Evolutionary conservation across 2,329 filamentous ascomycete genomes (phyloP), one percentile per base, ranked within the genome.

Genomic region (Curvularia lunata): DNA sequence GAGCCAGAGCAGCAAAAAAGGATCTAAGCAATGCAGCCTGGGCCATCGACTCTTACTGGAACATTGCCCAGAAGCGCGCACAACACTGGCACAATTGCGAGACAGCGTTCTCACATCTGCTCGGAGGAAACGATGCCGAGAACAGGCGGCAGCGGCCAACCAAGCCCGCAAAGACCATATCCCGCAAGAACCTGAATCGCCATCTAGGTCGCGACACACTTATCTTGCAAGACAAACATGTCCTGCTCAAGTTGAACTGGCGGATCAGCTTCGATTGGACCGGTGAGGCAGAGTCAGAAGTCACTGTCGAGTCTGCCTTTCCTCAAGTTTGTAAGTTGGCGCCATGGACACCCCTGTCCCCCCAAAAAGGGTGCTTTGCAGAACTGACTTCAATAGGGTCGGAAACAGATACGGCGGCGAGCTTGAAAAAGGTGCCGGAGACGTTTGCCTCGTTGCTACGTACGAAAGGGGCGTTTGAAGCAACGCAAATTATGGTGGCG

Each of bases 261-360:
- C 79, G 75, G 46, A 86, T 90, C 42, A 75, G 76, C 1, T 90
- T 91, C 67, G 88, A 91, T 72, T 91, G 88, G 88, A 88, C 88
- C 0, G 89, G 89, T 5, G 89, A 91, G 69, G 88, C 86, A 4
- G 83, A 84, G 66, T 90, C 84, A 63, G 79, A 79, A 43, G 75
- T 91, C 16, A 77, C 77, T 4, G 78, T 88, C 10, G 71, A 85
- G 60, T 77, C 86, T 2, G 83, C 84, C 4, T 77, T 87, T 40
- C 88, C 88, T 0, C 80, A 78, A 7, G 85, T 84, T 70, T 91
- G 88, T 91, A 75, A 83, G 87, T 66, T 12, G 18, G 7, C 4
- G 0, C 34, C 34, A 16, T 21, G 4, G 25, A 13, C 23, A 9
- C 2, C 13, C 19, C 6, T 12, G n/a, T n/a, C n/a, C 12, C 28